Percentiles rank a stretch among this genome's conserved stretches.
These are phyloP conservation scores for Pyrus hybrid DNA, from an alignment of 331 rosid species.

Conservation along the genomic window DNA sequence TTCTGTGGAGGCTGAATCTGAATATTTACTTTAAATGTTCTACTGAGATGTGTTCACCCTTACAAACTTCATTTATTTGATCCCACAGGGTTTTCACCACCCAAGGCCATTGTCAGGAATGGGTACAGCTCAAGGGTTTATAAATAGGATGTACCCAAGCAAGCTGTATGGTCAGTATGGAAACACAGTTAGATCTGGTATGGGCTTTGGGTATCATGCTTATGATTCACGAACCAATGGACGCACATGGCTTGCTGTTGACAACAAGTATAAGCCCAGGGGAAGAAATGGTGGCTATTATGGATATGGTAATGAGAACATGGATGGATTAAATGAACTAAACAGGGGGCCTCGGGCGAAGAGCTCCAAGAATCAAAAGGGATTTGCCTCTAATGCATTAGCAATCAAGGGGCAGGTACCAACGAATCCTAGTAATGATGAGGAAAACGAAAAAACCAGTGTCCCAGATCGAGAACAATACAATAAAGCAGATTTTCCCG, in stretches of 20 bases:
- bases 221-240: conserved; percentile 63
- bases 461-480: conserved; percentile 60
- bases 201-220: conserved; percentile 65
- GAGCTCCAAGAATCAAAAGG: conserved; percentile 61
- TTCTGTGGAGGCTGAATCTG: not conserved
- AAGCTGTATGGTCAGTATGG: conserved; percentile 74
- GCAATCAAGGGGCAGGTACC: conserved; percentile 59
- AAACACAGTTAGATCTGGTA: conserved; percentile 54
- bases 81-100: conserved; percentile 58
- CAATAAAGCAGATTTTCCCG: conserved; percentile 50
- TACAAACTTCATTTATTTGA: not conserved
- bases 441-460: conserved; percentile 47
- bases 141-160: conserved; percentile 60
- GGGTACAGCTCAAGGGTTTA: conserved; percentile 48
- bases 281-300: conserved; percentile 57
- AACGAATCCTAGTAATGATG: conserved; percentile 22
- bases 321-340: conserved; percentile 77
- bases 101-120: conserved; percentile 73
- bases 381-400: conserved; percentile 35
- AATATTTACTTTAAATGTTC: not conserved
- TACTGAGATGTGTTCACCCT: not conserved
- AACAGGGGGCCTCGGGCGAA: conserved; percentile 88
- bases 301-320: conserved; percentile 73
- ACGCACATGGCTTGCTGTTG: conserved; percentile 69
- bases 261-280: conserved; percentile 58